phyloP scores from a whole-genome alignment of 768 basidiomycete species.

The Cubamyces lactineus region DNA sequence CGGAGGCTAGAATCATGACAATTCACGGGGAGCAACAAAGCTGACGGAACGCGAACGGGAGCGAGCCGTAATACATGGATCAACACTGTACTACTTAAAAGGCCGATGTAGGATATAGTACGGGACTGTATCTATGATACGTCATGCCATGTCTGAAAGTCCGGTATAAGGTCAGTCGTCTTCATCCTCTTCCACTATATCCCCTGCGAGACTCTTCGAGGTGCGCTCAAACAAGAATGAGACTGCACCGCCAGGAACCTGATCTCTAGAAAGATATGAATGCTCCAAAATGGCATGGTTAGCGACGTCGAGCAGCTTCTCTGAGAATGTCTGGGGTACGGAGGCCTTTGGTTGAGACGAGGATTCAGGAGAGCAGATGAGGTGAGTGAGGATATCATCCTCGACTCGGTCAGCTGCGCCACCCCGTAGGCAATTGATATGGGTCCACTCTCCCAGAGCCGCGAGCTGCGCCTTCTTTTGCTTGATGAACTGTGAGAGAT shows the following conservation, averaged over 20 bases:
- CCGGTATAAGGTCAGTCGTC: conserved; percentile 3
- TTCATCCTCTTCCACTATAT: conserved; percentile 15
- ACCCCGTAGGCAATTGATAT: conserved; percentile 70
- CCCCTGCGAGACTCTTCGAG: conserved; percentile 34
- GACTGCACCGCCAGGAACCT: conserved; percentile 65
- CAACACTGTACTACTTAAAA: too few relatives aligned
- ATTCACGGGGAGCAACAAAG: background rate
- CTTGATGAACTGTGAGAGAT: conserved; percentile 53
- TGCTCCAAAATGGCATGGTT: conserved; percentile 49
- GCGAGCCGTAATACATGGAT: too few relatives aligned
- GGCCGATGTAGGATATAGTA: background rate
- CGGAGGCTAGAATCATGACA: background rate
- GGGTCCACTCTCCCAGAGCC: conserved; percentile 80
- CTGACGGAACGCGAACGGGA: too few relatives aligned
- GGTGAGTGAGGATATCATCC: conserved; percentile 64
- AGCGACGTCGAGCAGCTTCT: conserved; percentile 45
- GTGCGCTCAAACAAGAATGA: conserved; percentile 78
- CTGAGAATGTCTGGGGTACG: conserved; percentile 33
- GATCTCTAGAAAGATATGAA: conserved; percentile 41
- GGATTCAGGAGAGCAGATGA: conserved; percentile 40
- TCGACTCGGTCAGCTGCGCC: conserved; percentile 53
- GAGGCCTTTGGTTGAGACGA: conserved; percentile 12
- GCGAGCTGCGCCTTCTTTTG: conserved; percentile 73
- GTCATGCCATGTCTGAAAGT: background rate
- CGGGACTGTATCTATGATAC: background rate